These are phyloP conservation scores for Pistacia integerrima DNA, from an alignment of 345 rosid species.

Conservation along the genomic window DNA sequence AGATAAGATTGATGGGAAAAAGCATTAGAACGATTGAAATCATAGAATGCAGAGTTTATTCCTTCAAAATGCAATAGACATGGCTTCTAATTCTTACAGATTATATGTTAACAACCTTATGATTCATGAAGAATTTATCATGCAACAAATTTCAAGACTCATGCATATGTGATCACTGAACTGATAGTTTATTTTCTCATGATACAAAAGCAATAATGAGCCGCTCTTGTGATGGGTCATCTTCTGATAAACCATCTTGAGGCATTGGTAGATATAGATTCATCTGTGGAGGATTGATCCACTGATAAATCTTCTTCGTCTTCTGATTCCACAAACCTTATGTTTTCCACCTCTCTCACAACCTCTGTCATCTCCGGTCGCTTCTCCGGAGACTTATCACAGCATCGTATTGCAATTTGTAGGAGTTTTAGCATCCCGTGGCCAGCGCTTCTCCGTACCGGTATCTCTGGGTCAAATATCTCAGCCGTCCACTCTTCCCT, in stretches of 20 bases:
- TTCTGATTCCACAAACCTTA: conserved; percentile 25
- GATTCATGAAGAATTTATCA: no score
- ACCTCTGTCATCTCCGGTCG: conserved; percentile 55
- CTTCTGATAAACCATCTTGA: conserved; percentile 14
- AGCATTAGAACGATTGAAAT: no score
- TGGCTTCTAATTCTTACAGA: no score
- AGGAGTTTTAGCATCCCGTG: conserved; percentile 49
- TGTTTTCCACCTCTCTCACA: conserved; percentile 35
- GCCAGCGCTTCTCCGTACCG: conserved; percentile 35
- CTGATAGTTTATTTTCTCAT: no score
- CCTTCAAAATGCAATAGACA: no score
- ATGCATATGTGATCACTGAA: no score
- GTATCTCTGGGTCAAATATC: conserved; percentile 55
- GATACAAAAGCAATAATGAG: no score
- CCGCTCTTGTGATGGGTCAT: not conserved
- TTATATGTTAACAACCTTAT: no score
- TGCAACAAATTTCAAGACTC: no score
- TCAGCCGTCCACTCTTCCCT: conserved; percentile 71
- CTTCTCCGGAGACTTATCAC: conserved; percentile 45
- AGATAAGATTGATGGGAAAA: no score
- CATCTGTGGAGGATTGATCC: conserved; percentile 40
- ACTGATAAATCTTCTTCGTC: conserved; percentile 30
- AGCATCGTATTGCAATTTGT: conserved; percentile 48
- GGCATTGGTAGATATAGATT: conserved; percentile 30
- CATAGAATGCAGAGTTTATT: no score